phyloP scores from a whole-genome alignment of 768 basidiomycete genomes.

The Naematelia aurantialba region DNA sequence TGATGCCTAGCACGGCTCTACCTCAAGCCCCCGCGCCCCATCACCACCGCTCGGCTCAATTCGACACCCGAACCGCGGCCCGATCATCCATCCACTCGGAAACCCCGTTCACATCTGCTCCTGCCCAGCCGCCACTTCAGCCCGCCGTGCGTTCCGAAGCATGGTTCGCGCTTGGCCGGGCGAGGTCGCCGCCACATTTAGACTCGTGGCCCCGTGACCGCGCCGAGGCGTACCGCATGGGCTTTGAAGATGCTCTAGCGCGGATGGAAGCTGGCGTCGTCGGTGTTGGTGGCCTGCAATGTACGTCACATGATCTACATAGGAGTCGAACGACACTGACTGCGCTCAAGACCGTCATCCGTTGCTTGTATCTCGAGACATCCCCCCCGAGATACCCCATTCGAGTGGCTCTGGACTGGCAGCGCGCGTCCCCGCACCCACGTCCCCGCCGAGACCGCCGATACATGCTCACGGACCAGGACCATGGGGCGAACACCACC shows the following conservation, averaged over 20 bases:
- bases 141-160: constrained; percentile 8
- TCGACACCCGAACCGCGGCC: not conserved
- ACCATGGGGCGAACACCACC: not conserved
- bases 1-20: no score
- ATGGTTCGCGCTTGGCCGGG: constrained; percentile 16
- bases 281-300: constrained; percentile 16
- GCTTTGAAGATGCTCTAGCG: constrained; percentile 21
- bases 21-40: no score
- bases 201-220: constrained; percentile 11
- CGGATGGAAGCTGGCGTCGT: constrained; percentile 19
- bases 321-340: not conserved
- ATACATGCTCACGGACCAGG: no score
- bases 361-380: not conserved
- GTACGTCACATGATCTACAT: constrained; percentile 10
- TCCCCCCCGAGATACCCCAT: not conserved
- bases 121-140: not conserved
- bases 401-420: not conserved
- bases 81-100: not conserved
- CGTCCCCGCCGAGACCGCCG: no score
- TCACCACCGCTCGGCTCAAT: not conserved
- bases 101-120: not conserved
- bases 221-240: constrained; percentile 14
- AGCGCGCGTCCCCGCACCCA: no score
- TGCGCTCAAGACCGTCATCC: not conserved
- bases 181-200: constrained; percentile 4